phyloP scores from a whole-genome alignment of 2,329 filamentous ascomycete genomes.

The Xylariaceae sp. region DNA sequence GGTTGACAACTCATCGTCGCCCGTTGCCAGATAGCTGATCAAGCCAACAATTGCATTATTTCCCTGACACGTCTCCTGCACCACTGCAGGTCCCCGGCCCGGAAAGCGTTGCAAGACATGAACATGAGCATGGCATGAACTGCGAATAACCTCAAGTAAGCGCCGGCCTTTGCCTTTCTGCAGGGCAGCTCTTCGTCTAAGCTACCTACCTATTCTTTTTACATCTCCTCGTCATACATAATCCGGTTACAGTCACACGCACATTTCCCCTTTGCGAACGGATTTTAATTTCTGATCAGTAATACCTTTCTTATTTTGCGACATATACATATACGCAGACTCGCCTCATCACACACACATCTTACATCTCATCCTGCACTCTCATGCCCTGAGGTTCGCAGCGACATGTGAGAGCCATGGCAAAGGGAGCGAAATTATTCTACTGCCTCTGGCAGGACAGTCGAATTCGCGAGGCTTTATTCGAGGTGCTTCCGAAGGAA shows the following conservation, averaged over 20 bases:
- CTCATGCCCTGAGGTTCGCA: constrained; percentile 20
- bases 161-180: constrained; percentile 23
- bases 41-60: constrained; percentile 18
- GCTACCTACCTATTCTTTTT: constrained; percentile 9
- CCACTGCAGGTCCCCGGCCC: constrained; percentile 16
- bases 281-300: constrained; percentile 12
- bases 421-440: constrained; percentile 45
- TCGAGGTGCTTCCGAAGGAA: constrained; percentile 43
- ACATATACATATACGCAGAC: constrained; percentile 16
- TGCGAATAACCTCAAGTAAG: constrained; percentile 32
- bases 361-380: constrained; percentile 9
- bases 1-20: constrained; percentile 19
- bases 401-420: constrained; percentile 50
- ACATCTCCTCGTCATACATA: constrained; percentile 12
- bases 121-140: constrained; percentile 27
- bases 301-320: constrained; percentile 5
- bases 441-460: constrained; percentile 52
- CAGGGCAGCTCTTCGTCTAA: constrained; percentile 15
- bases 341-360: constrained; percentile 5
- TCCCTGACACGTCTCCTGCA: constrained; percentile 18
- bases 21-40: constrained; percentile 11
- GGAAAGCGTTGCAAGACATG: constrained; percentile 13
- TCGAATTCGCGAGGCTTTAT: constrained; percentile 44
- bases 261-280: constrained; percentile 8
- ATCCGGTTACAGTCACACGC: constrained; percentile 11